Percentiles rank a stretch among this genome's conserved stretches.
Conservation (phyloP, 805 yeast species). For the Zygosaccharomyces kombuchaensis region DNA sequence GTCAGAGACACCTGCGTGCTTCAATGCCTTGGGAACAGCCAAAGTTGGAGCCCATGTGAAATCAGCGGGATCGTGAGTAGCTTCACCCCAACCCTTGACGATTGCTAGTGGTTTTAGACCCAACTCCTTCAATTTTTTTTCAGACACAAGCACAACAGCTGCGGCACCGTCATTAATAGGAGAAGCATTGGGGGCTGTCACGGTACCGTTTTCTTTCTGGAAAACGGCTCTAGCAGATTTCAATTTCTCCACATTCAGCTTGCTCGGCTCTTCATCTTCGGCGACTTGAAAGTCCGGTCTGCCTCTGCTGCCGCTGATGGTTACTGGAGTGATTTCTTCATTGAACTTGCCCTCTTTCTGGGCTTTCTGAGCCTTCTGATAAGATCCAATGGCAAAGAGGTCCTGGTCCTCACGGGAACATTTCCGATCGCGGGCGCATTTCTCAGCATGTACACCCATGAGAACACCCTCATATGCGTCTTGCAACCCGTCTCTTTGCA, state of each 20-base stretch:
- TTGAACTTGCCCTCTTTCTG: constrained; percentile 75
- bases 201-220: constrained; percentile 90
- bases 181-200: constrained; percentile 96
- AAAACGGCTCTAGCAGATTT: constrained; percentile 88
- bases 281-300: constrained; percentile 73
- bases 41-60: constrained; percentile 94
- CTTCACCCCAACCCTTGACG: constrained; percentile 95
- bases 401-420: constrained; percentile 86
- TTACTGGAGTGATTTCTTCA: constrained; percentile 79
- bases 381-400: constrained; percentile 77
- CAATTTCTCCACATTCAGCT: constrained; percentile 73
- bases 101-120: constrained; percentile 85
- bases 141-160: constrained; percentile 85
- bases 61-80: constrained; percentile 91
- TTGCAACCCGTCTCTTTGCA: constrained; percentile 85
- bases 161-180: constrained; percentile 98
- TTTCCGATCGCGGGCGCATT: constrained; percentile 79
- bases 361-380: constrained; percentile 82
- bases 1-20: constrained; percentile 64
- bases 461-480: constrained; percentile 86
- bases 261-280: constrained; percentile 78
- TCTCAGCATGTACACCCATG: constrained; percentile 98
- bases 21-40: constrained; percentile 93
- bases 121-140: constrained; percentile 75
- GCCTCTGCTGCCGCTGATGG: constrained; percentile 85